Base-by-base conservation (phyloP, 192 early-diverging fungal species). In the Coemansia sp. region DNA sequence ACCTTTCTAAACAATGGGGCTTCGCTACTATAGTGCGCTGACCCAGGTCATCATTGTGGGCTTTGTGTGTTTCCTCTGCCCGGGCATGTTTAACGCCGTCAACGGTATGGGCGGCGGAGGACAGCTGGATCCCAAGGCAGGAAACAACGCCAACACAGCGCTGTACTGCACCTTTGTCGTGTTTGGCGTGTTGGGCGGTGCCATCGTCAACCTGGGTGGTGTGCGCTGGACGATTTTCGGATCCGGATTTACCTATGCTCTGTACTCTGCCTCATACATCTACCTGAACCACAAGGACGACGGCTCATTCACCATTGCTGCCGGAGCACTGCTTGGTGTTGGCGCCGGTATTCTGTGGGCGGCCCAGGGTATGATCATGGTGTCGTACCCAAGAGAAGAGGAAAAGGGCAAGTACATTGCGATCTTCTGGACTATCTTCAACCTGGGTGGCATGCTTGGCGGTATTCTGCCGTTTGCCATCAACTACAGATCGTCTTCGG, bases 361-460 rank as follows among this genome's bases (percentile, higher is more conserved):
- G 9, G 85, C 85, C 24, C 85, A 88, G 63, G 83, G 88, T 36
- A 83, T 84, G 63, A 87, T 92, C 61, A 87, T 89, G 85, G 79
- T 90, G 73, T 84, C 90, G 42, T 90, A 92, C 68, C 89, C 90
- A n/a, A 66, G 65, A 27, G 89, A 91, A 66, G 55, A 80, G 23
- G 78, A 86, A 48, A 90, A 90, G 77, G 89, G 90, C 29, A 84
- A 82, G 57, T 88, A 74, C 74, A 88, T 92, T 55, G 84, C 84
- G 54, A 84, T 86, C 52, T 92, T 92, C 84, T 92, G 90, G 90
- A 83, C 83, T 59, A 85, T 91, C 32, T 92, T 90, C 82, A 88
- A 88, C 75, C 67, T 84, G 58, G 90, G 90, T 57, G 90, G 85
- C 46, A 83, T 87, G 49, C 58, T 92, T 23, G 90, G 90, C 69